phyloP scores from a whole-genome alignment of 2,329 filamentous ascomycete genomes.

The Talaromyces amestolkiae region DNA sequence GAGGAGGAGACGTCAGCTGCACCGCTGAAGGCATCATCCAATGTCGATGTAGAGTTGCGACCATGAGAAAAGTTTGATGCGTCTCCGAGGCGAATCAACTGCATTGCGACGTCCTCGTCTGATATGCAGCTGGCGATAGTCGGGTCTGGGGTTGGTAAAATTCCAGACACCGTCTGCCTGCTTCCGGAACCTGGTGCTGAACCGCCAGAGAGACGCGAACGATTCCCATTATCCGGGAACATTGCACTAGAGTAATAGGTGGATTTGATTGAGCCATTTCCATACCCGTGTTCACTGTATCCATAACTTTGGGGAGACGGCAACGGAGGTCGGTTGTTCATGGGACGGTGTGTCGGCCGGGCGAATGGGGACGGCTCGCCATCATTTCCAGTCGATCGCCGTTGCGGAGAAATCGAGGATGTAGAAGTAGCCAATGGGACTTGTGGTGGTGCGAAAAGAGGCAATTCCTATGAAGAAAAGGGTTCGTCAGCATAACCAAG shows the following conservation, averaged over 20 bases:
- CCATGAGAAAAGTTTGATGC: conserved; percentile 91
- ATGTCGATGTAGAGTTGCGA: conserved; percentile 85
- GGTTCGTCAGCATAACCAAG: conserved; percentile 20
- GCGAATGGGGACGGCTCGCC: conserved; percentile 68
- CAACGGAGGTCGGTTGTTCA: conserved; percentile 71
- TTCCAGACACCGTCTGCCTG: conserved; percentile 49
- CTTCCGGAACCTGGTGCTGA: conserved; percentile 42
- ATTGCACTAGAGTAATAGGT: conserved; percentile 62
- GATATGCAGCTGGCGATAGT: conserved; percentile 96
- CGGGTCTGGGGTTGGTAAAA: conserved; percentile 92
- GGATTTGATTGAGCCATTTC: conserved; percentile 31
- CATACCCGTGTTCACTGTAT: conserved; percentile 47
- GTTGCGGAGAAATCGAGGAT: conserved; percentile 90
- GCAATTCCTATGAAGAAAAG: conserved; percentile 69
- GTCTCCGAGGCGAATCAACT: conserved; percentile 92
- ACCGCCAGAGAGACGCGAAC: conserved; percentile 54
- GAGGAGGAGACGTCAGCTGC: conserved; percentile 74
- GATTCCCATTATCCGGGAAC: conserved; percentile 57
- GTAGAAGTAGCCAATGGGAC: conserved; percentile 94
- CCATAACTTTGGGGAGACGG: conserved; percentile 81
- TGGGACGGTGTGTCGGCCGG: conserved; percentile 73
- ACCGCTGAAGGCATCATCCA: conserved; percentile 91
- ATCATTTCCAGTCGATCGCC: conserved; percentile 72
- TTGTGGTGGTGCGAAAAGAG: conserved; percentile 89
- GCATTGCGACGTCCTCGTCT: conserved; percentile 95